Evolutionary conservation across 73 alveolate species (phyloP).

Genomic region (Symbiodinium pilosum): DNA sequence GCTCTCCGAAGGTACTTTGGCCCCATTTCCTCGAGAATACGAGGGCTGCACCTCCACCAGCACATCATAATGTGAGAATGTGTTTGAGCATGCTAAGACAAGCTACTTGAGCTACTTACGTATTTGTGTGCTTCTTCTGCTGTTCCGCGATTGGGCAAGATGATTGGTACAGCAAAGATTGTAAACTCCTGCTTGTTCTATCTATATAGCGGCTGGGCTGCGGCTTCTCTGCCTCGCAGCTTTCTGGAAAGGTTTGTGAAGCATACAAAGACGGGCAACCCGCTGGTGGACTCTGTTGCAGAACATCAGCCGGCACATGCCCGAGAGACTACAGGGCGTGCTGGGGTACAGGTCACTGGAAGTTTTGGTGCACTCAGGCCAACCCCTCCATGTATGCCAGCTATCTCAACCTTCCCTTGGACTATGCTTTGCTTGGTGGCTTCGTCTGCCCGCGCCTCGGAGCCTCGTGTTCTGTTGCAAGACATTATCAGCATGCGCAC

Average conservation of each 20-base stretch:
- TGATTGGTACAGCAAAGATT: too few species aligned
- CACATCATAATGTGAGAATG: too few species aligned
- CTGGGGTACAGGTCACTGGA: too few species aligned
- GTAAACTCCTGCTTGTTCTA: too few species aligned
- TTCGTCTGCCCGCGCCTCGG: conserved; percentile 15
- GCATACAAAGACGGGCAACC: conserved; percentile 94
- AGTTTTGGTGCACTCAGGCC: conserved; percentile 13
- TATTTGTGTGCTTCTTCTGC: too few species aligned
- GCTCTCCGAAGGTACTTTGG: conserved; percentile 66
- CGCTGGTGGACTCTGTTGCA: conserved; percentile 87
- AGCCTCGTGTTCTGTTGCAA: background rate
- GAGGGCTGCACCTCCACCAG: conserved; percentile 33
- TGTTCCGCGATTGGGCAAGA: too few species aligned
- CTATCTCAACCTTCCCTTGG: conserved; percentile 86
- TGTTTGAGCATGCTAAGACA: too few species aligned
- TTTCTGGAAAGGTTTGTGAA: conserved; percentile 52
- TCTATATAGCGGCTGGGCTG: too few species aligned
- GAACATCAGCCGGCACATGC: conserved; percentile 83
- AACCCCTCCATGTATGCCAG: conserved; percentile 86
- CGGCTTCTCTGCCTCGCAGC: too few species aligned
- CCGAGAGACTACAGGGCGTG: background rate
- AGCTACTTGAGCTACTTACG: too few species aligned
- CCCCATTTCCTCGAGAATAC: conserved; percentile 84
- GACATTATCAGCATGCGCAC: background rate
- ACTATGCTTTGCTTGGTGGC: conserved; percentile 75